phyloP scores from a whole-genome alignment of 805 yeast genomes.

The Candida corydali region DNA sequence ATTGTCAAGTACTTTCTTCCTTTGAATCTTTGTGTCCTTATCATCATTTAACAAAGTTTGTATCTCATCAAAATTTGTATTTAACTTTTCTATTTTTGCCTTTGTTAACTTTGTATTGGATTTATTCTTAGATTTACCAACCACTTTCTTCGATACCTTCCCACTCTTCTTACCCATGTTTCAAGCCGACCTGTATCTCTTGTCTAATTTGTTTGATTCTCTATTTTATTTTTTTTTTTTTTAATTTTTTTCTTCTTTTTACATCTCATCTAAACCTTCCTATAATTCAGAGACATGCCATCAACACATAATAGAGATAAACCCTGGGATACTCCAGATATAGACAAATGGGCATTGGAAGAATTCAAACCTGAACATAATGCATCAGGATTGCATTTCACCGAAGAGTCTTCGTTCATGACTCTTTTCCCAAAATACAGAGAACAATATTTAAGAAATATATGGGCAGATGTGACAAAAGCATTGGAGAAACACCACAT shows the following conservation, averaged over 20 bases:
- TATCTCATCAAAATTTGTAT: constrained; percentile 26
- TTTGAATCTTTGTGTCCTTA: constrained; percentile 6
- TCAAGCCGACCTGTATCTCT: too few relatives aligned
- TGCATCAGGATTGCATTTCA: constrained; percentile 77
- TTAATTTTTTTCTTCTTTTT: constrained; percentile 1
- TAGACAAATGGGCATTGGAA: constrained; percentile 88
- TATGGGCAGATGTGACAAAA: constrained; percentile 92
- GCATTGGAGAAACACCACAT: constrained; percentile 70
- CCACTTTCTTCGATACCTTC: constrained; percentile 2
- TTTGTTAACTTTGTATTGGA: constrained; percentile 28
- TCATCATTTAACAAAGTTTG: constrained; percentile 12
- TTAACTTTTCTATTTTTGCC: constrained; percentile 28
- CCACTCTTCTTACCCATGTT: not conserved
- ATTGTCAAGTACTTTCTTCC: constrained; percentile 31
- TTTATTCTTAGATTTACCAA: constrained; percentile 12
- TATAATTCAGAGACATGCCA: constrained; percentile 50
- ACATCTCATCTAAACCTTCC: constrained; percentile 2
- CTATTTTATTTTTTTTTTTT: too few relatives aligned
- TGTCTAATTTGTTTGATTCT: too few relatives aligned
- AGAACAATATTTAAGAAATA: constrained; percentile 79
- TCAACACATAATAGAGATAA: constrained; percentile 92
- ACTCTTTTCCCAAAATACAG: constrained; percentile 95
- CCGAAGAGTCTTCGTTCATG: constrained; percentile 95
- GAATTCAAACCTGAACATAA: constrained; percentile 90
- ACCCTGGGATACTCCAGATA: constrained; percentile 96